phyloP scores from a whole-genome alignment of 1,139 yeast species.

The Saccharomycopsis hybrid region DNA sequence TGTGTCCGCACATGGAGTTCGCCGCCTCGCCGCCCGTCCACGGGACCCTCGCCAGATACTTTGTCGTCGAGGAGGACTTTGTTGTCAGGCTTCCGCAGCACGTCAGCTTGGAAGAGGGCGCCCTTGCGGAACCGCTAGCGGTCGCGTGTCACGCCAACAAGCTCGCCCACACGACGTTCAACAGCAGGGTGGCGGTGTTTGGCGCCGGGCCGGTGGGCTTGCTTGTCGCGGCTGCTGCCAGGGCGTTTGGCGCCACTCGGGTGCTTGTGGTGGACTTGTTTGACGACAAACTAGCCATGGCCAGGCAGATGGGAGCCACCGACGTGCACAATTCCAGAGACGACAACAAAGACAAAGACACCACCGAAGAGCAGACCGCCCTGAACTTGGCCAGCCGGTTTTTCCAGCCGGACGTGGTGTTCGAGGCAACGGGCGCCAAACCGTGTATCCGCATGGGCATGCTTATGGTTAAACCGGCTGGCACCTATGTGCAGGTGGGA shows the following conservation, averaged over 20 bases:
- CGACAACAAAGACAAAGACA: conserved; percentile 27
- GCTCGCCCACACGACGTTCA: conserved; percentile 59
- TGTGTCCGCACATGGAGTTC: conserved; percentile 78
- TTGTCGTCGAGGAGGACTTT: conserved; percentile 72
- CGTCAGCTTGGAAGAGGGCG: conserved; percentile 80
- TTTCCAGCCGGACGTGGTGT: conserved; percentile 53
- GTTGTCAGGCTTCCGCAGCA: conserved; percentile 73
- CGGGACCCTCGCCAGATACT: conserved; percentile 73
- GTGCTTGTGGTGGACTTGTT: conserved; percentile 61
- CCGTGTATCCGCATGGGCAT: conserved; percentile 63
- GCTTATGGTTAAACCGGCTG: conserved; percentile 51
- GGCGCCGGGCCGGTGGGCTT: conserved; percentile 96
- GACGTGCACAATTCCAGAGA: conserved; percentile 43
- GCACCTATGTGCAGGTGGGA: conserved; percentile 68
- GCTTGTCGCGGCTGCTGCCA: conserved; percentile 70
- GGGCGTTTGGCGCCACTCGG: conserved; percentile 73
- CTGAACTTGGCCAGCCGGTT: conserved; percentile 32
- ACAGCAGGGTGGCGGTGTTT: conserved; percentile 69
- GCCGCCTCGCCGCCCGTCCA: conserved; percentile 81
- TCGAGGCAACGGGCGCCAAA: conserved; percentile 76
- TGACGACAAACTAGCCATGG: conserved; percentile 53
- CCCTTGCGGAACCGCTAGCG: conserved; percentile 79
- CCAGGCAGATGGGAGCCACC: conserved; percentile 51
- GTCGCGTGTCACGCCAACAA: conserved; percentile 83
- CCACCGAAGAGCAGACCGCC: conserved; percentile 29